Evolutionary conservation across 805 yeast genomes (phyloP).

Genomic region (Saccharomycopsis lassenensis): DNA sequence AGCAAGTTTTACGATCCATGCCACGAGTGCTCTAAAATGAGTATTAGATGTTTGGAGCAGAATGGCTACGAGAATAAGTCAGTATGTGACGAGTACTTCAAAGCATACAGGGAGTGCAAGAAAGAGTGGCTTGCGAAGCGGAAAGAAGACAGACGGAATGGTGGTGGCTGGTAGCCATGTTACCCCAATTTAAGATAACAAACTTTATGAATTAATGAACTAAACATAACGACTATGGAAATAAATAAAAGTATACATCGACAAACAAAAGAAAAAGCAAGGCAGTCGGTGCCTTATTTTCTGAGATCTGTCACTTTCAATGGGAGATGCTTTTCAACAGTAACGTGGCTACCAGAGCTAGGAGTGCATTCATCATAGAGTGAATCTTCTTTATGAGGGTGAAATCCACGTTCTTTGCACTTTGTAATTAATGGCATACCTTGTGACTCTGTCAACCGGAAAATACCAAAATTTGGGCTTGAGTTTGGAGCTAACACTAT

Average conservation of each 20-base stretch:
- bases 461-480: slow-evolving; percentile 41
- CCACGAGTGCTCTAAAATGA: slow-evolving; percentile 78
- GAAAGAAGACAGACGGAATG: slow-evolving; percentile 17
- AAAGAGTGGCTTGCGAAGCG: slow-evolving; percentile 51
- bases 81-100: slow-evolving; percentile 70
- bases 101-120: slow-evolving; percentile 88
- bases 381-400: slow-evolving; percentile 45
- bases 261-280: background rate
- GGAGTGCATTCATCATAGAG: slow-evolving; percentile 39
- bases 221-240: background rate
- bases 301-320: slow-evolving; percentile 41
- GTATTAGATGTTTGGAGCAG: slow-evolving; percentile 70
- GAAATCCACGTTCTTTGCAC: slow-evolving; percentile 43
- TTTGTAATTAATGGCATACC: slow-evolving; percentile 45
- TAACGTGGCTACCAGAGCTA: slow-evolving; percentile 37
- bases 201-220: background rate
- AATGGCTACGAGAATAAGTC: slow-evolving; percentile 56
- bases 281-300: too few relatives aligned
- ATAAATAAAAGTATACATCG: background rate
- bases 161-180: slow-evolving; percentile 7
- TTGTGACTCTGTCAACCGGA: slow-evolving; percentile 54
- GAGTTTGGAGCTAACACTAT: slow-evolving; percentile 51
- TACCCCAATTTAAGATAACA: background rate
- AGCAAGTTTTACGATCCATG: slow-evolving; percentile 90
- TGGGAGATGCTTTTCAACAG: slow-evolving; percentile 34